Base-by-base conservation (phyloP, 495 filamentous ascomycete species). In the Thermothielavioides terrestris region DNA sequence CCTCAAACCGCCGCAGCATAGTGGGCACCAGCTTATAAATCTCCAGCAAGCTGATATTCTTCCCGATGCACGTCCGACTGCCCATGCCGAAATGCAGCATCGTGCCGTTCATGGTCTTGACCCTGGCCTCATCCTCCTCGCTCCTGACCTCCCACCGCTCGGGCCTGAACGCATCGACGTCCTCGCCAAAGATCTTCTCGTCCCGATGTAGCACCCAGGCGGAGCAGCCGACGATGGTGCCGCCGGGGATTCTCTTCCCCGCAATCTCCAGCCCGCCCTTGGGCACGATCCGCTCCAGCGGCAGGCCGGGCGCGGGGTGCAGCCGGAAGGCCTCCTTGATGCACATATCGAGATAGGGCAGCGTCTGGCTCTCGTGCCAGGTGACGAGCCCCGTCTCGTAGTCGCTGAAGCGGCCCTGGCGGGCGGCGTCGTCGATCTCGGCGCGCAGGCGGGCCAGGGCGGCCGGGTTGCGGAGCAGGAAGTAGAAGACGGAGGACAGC, bases 21-120 rank as follows among this genome's bases (percentile, higher is more conserved):
- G 75, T 84, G 34, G 86, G 85, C 44, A 89, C 79, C 47, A 90
- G 58, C 71, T 90, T 89, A 54, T 86, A 86, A 44, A 89, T 82
- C 74, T 90, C 86, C 63, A 89, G 53, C 66, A 85, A 61, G 45
- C 78, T 80, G 48, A 89, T 81, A 55, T 89, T 89, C 68, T 80
- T 82, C 40, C 81, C 80, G 56, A 83, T 81, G 51, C 80, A 83
- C n/a, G 77, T 82, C 54, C 79, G 62, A 15, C 72, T 65, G 0
- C 80, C 80, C 66, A 76, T 76, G 10, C 79, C 75, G 58, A 82
- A 82, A 37, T 82, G 80, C 50, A 83, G 66, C 72, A 85, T 77
- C 26, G 58, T 68, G 12, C 76, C 77, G 52, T 77, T 76, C 75
- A 82, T 83, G 36, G 67, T 64, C 53, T 76, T 77, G 27, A 77